Evolutionary conservation across 176 grass and related monocot genomes (phyloP).

Genomic region (Echinochloa phyllopogon): DNA sequence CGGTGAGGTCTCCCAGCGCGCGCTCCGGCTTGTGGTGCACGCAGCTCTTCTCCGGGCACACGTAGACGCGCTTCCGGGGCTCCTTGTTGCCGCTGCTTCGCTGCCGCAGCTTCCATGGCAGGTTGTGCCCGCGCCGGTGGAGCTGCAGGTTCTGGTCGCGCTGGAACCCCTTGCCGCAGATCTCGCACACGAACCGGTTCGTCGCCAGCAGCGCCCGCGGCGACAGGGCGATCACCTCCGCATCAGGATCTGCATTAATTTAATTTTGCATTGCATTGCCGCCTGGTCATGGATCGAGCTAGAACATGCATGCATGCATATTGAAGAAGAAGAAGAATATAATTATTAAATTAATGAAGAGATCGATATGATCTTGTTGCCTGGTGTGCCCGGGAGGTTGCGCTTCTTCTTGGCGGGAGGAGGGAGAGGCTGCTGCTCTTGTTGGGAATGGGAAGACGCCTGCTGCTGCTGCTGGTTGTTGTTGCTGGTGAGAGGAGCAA

Average conservation of each 20-base stretch:
- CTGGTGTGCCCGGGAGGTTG: conserved; percentile 97
- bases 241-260: conserved; percentile 69
- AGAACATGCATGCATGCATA: no score
- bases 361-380: conserved; percentile 51
- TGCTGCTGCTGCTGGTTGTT: neutral
- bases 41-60: conserved; percentile 87
- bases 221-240: conserved; percentile 86
- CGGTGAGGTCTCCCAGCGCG: conserved; percentile 89
- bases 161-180: conserved; percentile 96
- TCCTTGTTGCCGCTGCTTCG: conserved; percentile 73
- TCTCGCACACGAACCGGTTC: conserved; percentile 95
- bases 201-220: conserved; percentile 80
- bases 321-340: no score
- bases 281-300: no score
- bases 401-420: conserved; percentile 87
- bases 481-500: conserved; percentile 41
- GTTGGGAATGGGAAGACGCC: conserved; percentile 8
- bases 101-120: conserved; percentile 92
- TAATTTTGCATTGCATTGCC: no score
- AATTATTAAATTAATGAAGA: no score
- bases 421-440: conserved; percentile 40
- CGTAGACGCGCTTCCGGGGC: conserved; percentile 81
- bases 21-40: conserved; percentile 86
- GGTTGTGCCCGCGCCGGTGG: conserved; percentile 87
- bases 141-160: conserved; percentile 95